Base-by-base conservation (phyloP, 1,139 yeast genomes). In the Yamadazyma dendronema region DNA sequence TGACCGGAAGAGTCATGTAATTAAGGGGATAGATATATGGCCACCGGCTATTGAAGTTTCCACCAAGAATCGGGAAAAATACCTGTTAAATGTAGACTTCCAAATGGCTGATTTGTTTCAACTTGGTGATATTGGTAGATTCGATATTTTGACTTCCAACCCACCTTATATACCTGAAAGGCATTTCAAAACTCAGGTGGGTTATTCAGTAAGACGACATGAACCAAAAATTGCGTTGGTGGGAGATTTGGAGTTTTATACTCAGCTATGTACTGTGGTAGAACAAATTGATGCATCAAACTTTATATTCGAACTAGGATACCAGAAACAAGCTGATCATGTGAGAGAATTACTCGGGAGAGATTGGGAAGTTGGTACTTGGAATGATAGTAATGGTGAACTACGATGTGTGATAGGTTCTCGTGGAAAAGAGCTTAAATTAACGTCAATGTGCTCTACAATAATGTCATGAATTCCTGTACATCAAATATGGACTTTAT, bases 201-300 rank as follows among this genome's bases (percentile, higher is more conserved):
- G 79, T 37, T 59, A 57, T 32, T 83, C 95, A 0, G 97, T 90
- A 0, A 63, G 75, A 24, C 37, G 59, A 17, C 83, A 74, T 55
- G 98, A 92, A 60, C 97, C 98, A 0, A 51, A 57, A 19, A 54
- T 78, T 26, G 98, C 98, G 0, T 62, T 92, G 11, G 59, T 84
- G 2, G 97, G 96, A 0, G 81, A 83, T 40, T 50, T 70, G 13
- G 92, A 84, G 48, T 86, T 87, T 53, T 90, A 84, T 56, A 52
- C 62, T 2, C 76, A 79, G 1, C 63, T 90, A 24, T 53, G 81
- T 1, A 45, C 65, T 1, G 58, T 79, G 7, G 61, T 73, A 1
- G 7, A 59, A 0, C 65, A 67, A 0, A 50, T 65, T 11, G 37
- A 54, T 0, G 72, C 77, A 0, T 42, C 61, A 12, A 81, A 61